Base-by-base conservation (phyloP, 768 basidiomycete genomes). In the Sistotremastrum suecicum region DNA sequence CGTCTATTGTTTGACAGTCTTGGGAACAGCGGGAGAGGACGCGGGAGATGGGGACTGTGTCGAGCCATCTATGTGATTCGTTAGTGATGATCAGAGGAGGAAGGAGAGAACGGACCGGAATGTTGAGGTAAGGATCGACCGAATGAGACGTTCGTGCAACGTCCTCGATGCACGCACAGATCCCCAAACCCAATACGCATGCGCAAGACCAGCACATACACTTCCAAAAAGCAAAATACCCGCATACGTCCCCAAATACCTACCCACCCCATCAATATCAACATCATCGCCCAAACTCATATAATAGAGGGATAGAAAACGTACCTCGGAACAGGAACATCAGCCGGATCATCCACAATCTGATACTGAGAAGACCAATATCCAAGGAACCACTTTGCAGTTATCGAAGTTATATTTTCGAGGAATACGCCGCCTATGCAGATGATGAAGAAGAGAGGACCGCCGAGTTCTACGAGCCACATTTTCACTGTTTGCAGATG, bases 21-120 rank as follows among this genome's bases (percentile, higher is more conserved):
- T 54, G 49, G 7, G 56, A 55, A 43, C 54, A 55, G 7, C 57
- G 52, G 28, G 53, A 44, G 37, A 57, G 50, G 45, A 58, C 53
- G 7, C 56, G 54, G 5, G 53, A 54, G 7, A 48, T 45, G 3
- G 57, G 57, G 2, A 50, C 51, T 11, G 46, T 49, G 44, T 58
- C 57, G 39, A 57, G 43, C 54, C 54, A n/a, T n/a, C n/a, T n/a
- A n/a, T n/a, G n/a, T n/a, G n/a, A n/a, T n/a, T n/a, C n/a, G n/a
- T n/a, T n/a, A n/a, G n/a, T n/a, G n/a, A n/a, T n/a, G n/a, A n/a
- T 7, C 3, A 37, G 32, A 46, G 33, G 8, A 39, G 45, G 37
- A 10, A 50, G 29, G 20, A 41, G 12, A 33, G 49, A 37, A 54
- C 41, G 50, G 48, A 54, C 33, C 55, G 45, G 11, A 56, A 40